Conservation (phyloP, 768 basidiomycete genomes). For the Rickenella mellea region DNA sequence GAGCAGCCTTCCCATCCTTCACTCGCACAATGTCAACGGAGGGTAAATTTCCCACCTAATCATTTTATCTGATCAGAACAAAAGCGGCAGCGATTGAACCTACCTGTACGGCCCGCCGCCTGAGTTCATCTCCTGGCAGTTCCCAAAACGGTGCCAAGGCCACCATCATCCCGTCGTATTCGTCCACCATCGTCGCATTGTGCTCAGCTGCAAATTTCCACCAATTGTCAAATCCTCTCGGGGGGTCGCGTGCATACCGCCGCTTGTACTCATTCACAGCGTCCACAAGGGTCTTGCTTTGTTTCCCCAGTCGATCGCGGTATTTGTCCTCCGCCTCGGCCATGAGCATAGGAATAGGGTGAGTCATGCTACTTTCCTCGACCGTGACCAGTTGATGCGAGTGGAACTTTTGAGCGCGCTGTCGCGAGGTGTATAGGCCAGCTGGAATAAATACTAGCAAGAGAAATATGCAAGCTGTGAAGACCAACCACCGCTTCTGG, state of each 20-base stretch:
- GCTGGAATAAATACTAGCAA: too few species aligned
- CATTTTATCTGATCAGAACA: neutral
- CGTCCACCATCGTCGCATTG: slow-evolving; percentile 74
- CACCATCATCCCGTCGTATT: slow-evolving; percentile 71
- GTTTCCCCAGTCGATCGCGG: slow-evolving; percentile 51
- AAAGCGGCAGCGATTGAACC: slow-evolving; percentile 4
- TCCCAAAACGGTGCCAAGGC: slow-evolving; percentile 85
- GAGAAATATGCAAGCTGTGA: too few species aligned
- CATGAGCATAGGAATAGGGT: slow-evolving; percentile 85
- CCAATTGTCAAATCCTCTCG: slow-evolving; percentile 88
- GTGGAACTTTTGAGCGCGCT: too few species aligned
- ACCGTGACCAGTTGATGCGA: too few species aligned
- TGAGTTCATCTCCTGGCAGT: slow-evolving; percentile 61
- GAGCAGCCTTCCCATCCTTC: slow-evolving; percentile 46
- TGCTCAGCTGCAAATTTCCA: slow-evolving; percentile 70
- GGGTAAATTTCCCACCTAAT: slow-evolving; percentile 66
- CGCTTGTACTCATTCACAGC: slow-evolving; percentile 78
- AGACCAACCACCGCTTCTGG: too few species aligned
- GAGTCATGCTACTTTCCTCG: too few species aligned
- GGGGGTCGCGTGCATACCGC: slow-evolving; percentile 72
- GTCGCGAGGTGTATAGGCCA: too few species aligned
- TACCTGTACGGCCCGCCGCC: slow-evolving; percentile 54
- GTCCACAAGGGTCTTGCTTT: slow-evolving; percentile 69
- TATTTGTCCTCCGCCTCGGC: slow-evolving; percentile 70
- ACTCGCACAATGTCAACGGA: slow-evolving; percentile 83